Base-by-base conservation (phyloP, 2,329 filamentous ascomycete genomes). In the Aspergillus fructus region DNA sequence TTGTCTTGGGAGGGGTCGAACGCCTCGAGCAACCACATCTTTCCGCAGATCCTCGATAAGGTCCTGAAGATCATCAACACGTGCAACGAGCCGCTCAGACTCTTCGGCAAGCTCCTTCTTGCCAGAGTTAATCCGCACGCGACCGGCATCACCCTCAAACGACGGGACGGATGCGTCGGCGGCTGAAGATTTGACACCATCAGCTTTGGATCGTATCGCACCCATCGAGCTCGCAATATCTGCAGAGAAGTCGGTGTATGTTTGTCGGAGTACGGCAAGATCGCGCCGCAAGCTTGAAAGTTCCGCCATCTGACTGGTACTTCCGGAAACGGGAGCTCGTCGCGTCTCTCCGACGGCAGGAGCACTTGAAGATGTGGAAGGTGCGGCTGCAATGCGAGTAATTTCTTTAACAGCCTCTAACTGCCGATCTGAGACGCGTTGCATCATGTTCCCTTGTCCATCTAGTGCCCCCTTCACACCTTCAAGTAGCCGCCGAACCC, bases 41-140 rank as follows among this genome's bases (percentile, higher is more conserved):
- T 99, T 97, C 60, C 94, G 91, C 43, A 99, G 83, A 71, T 99
- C 94, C 74, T 99, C 94, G 19, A 99, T 91, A 54, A 94, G 81
- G 73, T 99, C 94, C 76, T 97, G 94, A n/a, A 99, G 83, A 69
- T 97, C 93, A 71, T 99, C 94, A 11, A 99, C 94, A 69, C 91
- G 89, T 65, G 86, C 89, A 64, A 99, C 93, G 56, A 99, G 87
- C 61, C 87, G 88, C 73, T 97, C 93, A 0, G 91, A 96, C 71
- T 97, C 93, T 24, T 88, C 82, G 50, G 89, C 90, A 59, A 99
- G 85, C 58, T 88, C 85, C 76, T 96, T 96, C 73, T 96, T 96
- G 49, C 93, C 93, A 37, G 82, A 84, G 64, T 89, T 88, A 64
- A 99, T 91, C 68, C 97, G 94, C 8, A 86, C 82, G 63, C 93